Evolutionary conservation across 306 rosid species (phyloP).

Genomic region (Sophora flavescens): DNA sequence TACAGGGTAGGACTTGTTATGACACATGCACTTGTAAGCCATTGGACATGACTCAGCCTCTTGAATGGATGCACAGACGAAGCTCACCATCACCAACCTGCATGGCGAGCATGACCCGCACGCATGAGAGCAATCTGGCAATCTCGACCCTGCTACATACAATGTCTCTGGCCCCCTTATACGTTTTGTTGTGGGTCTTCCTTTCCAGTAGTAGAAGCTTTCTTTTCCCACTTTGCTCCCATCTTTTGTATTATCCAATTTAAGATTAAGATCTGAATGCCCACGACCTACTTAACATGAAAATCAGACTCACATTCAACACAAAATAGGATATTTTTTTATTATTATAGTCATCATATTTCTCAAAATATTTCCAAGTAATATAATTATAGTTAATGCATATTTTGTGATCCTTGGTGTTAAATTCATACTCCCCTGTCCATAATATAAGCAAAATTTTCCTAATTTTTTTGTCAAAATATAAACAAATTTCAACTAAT

Average conservation of each 20-base stretch:
- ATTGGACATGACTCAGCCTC: conserved; percentile 95
- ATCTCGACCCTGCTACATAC: conserved; percentile 76
- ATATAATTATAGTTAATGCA: no score
- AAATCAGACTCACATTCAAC: conserved; percentile 5
- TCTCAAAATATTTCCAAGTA: no score
- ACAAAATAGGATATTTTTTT: not conserved
- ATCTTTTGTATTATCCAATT: not conserved
- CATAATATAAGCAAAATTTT: no score
- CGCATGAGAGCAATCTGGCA: conserved; percentile 88
- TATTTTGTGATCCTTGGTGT: not conserved
- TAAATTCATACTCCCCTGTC: no score
- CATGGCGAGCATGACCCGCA: conserved; percentile 90
- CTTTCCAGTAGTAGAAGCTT: conserved; percentile 15
- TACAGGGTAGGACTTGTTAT: conserved; percentile 79
- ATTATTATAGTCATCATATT: no score
- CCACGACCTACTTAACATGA: conserved; percentile 25
- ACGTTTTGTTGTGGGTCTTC: conserved; percentile 12
- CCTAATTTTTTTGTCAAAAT: no score
- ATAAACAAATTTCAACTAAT: no score
- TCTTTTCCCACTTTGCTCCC: conserved; percentile 18
- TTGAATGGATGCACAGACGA: conserved; percentile 66
- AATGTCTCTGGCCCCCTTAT: conserved; percentile 54
- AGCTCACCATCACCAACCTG: conserved; percentile 81
- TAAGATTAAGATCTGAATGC: not conserved
- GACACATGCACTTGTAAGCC: conserved; percentile 95